Evolutionary conservation across 768 basidiomycete species (phyloP), one percentile per base, ranked within the genome.

Genomic region (Phanerodontia chrysosporium): DNA sequence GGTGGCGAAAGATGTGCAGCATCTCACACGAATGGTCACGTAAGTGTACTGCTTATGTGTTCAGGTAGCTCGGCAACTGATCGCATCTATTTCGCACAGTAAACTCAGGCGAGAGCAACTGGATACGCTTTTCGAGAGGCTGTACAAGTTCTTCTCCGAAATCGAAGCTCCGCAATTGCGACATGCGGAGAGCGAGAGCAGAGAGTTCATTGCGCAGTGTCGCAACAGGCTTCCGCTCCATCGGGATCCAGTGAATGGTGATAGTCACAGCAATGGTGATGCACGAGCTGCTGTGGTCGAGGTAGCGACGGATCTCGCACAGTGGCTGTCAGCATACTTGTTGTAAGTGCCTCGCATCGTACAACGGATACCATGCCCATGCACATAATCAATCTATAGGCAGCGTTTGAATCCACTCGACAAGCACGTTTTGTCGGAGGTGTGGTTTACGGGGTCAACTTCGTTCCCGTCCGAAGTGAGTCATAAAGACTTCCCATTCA

Each of bases 361-460:
- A 2, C 30, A 28, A 24, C 5, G n/a, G n/a, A n/a, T n/a, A 60
- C 32, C 55, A 5, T 45, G 8, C 32, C 7, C 7, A 35, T 35
- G 7, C 32, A 7, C 32, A 35, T 6, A 49, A 51, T 45, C 60
- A 51, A 51, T 28, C n/a, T 16, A 10, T 62, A 87, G 85, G 52
- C 68, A 69, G 7, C 70, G 75, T 14, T 61, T 83, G 10, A 60
- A 73, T 14, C 75, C 80, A 2, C 73, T 84, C 0, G 86, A 87
- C 56, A 77, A 79, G 5, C 59, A 70, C 1, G 69, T 72, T 14
- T 70, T 92, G 28, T 90, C 86, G 83, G 84, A 87, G 57, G 70
- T 90, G 9, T 92, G 88, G 88, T 89, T 85, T 58, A 90, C 85
- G 0, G 86, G 87, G 4, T 67, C 72, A 6, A 76, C 81, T 2